These are phyloP conservation scores for Fraxinus xanthoxyloides DNA, from an alignment of 305 asterid genomes.

Conservation along the genomic window DNA sequence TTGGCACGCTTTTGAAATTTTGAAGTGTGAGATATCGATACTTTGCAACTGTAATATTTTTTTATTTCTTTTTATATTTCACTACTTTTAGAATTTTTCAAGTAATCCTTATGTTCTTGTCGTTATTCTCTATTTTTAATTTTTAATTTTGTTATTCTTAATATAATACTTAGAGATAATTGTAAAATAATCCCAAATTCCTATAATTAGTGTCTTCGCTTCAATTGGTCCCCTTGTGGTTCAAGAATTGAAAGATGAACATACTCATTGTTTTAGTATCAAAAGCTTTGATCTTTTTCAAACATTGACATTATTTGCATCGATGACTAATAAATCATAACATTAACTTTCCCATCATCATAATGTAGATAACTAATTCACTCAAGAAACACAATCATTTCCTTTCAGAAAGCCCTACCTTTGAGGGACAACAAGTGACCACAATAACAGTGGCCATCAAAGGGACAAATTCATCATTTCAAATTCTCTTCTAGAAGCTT, in stretches of 20 bases:
- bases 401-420: not conserved
- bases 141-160: too few relatives aligned
- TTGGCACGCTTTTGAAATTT: not conserved
- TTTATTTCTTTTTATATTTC: not conserved
- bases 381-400: not conserved
- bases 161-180: not conserved
- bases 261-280: not conserved
- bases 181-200: not conserved
- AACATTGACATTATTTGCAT: not conserved
- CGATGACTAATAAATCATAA: not conserved
- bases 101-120: not conserved
- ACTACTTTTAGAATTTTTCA: not conserved
- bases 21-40: not conserved
- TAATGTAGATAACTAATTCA: not conserved
- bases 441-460: not conserved
- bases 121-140: not conserved
- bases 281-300: not conserved
- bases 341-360: not conserved
- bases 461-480: constrained; percentile 8
- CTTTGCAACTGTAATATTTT: too few relatives aligned
- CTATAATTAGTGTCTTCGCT: not conserved
- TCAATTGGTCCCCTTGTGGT: not conserved
- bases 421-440: constrained; percentile 15
- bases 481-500: constrained; percentile 17
- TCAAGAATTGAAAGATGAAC: not conserved